Conservation (phyloP, 2,329 filamentous ascomycete genomes). For the Mycogone perniciosa region DNA sequence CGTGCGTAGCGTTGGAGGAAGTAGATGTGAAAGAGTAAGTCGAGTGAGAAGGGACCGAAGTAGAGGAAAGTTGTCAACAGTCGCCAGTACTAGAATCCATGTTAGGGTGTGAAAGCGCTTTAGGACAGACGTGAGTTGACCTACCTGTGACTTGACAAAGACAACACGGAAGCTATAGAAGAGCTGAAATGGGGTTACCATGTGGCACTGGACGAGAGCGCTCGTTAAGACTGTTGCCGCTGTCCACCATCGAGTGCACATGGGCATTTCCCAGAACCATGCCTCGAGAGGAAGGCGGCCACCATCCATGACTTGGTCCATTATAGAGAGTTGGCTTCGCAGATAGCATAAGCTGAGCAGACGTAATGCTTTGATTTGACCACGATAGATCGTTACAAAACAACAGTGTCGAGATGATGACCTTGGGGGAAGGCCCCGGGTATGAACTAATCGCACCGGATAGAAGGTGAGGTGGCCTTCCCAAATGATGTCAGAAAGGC, state of each 20-base stretch:
- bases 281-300: constrained; percentile 77
- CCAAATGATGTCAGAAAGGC: not conserved
- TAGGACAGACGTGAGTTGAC: constrained; percentile 20
- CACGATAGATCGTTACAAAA: not conserved
- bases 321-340: constrained; percentile 20
- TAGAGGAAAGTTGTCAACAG: constrained; percentile 95
- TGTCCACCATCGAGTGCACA: constrained; percentile 95
- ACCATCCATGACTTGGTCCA: constrained; percentile 56
- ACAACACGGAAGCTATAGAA: constrained; percentile 95
- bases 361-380: not conserved
- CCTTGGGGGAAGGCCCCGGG: no score
- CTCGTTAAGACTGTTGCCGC: constrained; percentile 84
- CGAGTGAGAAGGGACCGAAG: constrained; percentile 88
- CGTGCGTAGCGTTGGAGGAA: constrained; percentile 96
- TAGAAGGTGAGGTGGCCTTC: constrained; percentile 6
- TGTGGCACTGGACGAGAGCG: constrained; percentile 84
- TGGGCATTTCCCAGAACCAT: constrained; percentile 99
- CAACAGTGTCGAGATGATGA: no score
- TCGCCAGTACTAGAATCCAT: constrained; percentile 73
- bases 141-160: constrained; percentile 84
- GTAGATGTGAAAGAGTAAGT: constrained; percentile 96
- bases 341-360: not conserved
- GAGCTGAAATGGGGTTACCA: constrained; percentile 87
- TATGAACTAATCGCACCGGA: not conserved
- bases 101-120: constrained; percentile 10